Percentiles rank a stretch among this genome's conserved stretches.
Conservation (phyloP, 352 stramenopile species). For the Phytophthora pisi region DNA sequence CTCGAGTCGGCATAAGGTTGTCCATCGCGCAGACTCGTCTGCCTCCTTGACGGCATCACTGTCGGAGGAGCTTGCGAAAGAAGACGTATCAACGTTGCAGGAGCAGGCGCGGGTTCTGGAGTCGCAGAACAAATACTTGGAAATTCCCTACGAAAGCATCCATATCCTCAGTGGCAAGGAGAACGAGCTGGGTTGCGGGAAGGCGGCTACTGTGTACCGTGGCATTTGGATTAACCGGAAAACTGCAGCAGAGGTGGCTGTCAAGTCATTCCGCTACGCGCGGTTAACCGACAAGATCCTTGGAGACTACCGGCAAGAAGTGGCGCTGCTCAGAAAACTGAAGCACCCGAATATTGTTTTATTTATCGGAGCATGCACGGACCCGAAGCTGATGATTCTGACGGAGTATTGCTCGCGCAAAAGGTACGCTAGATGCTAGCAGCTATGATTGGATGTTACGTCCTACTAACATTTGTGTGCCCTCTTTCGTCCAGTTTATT, state of each 20-base stretch:
- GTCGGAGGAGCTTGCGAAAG: slow-evolving; percentile 54
- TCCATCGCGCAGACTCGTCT: slow-evolving; percentile 48
- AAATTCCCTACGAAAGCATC: slow-evolving; percentile 90
- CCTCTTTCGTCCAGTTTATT: slow-evolving; percentile 64
- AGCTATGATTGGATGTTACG: too few species aligned
- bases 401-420: slow-evolving; percentile 91
- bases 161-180: slow-evolving; percentile 86
- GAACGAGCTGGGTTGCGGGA: slow-evolving; percentile 87
- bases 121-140: slow-evolving; percentile 86
- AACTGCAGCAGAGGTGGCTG: slow-evolving; percentile 81
- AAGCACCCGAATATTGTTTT: slow-evolving; percentile 92
- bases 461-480: background rate
- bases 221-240: slow-evolving; percentile 88
- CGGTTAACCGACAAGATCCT: slow-evolving; percentile 90
- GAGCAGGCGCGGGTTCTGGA: slow-evolving; percentile 85
- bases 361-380: slow-evolving; percentile 91
- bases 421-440: slow-evolving; percentile 47
- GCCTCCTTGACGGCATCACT: slow-evolving; percentile 47
- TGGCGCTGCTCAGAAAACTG: slow-evolving; percentile 84
- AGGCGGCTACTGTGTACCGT: slow-evolving; percentile 87
- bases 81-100: slow-evolving; percentile 76
- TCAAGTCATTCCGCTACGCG: slow-evolving; percentile 89
- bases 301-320: slow-evolving; percentile 85
- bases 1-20: slow-evolving; percentile 27
- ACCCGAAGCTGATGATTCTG: slow-evolving; percentile 90